Percentiles rank a stretch among this genome's conserved stretches.
These are phyloP conservation scores for Colletotrichum plurivorum DNA, from an alignment of 2,329 filamentous ascomycete species.

Conservation along the genomic window DNA sequence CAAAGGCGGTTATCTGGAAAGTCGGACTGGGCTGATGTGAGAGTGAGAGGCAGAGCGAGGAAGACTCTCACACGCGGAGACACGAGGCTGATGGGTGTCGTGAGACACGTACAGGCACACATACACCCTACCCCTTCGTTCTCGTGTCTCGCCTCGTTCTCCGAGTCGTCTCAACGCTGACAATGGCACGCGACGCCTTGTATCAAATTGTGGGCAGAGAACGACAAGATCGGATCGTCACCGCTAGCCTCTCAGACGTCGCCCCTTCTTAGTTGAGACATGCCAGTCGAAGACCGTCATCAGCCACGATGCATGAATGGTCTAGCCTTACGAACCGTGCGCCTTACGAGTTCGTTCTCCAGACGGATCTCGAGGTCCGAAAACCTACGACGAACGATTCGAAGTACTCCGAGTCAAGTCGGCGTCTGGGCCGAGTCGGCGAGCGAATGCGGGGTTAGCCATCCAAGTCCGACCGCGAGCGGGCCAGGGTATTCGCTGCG, in stretches of 20 bases:
- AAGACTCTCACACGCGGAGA: neutral
- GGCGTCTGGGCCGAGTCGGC: conserved; percentile 25
- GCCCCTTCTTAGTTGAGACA: conserved; percentile 33
- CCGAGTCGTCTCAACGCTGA: neutral
- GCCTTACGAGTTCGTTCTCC: conserved; percentile 21
- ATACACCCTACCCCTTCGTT: conserved; percentile 8
- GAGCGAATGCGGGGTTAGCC: conserved; percentile 16
- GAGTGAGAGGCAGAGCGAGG: neutral
- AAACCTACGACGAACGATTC: conserved; percentile 8
- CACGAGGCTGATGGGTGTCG: conserved; percentile 29
- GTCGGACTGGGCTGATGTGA: conserved; percentile 24
- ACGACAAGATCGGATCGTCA: conserved; percentile 28
- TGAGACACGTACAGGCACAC: conserved; percentile 5
- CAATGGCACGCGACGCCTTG: conserved; percentile 1
- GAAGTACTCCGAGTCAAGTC: conserved; percentile 10
- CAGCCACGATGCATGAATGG: conserved; percentile 24
- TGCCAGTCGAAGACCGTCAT: conserved; percentile 29
- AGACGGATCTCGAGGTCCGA: conserved; percentile 10
- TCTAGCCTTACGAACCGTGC: conserved; percentile 33
- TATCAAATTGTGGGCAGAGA: neutral
- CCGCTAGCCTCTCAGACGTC: conserved; percentile 28
- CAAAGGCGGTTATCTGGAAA: conserved; percentile 1
- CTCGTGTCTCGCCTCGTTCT: conserved; percentile 3
- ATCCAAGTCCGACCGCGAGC: conserved; percentile 20
- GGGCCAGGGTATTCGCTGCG: neutral